Conservation (phyloP, 2,329 filamentous ascomycete species). For the Botrytis cinerea region DNA sequence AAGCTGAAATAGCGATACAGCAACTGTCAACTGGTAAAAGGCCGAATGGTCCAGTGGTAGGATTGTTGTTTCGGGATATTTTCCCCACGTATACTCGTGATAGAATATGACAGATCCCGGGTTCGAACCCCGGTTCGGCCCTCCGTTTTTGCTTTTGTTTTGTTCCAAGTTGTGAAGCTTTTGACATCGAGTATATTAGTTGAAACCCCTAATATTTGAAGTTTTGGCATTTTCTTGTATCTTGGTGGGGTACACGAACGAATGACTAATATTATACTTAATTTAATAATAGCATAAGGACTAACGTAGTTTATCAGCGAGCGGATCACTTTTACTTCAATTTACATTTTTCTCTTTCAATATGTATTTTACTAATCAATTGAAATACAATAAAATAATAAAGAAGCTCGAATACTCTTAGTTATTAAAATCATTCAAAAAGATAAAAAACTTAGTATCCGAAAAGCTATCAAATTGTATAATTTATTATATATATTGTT, state of each 20-base stretch:
- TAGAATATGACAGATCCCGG: conserved; percentile 11
- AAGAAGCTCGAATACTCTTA: too few species aligned
- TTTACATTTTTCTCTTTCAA: too few species aligned
- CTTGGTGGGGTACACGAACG: not conserved
- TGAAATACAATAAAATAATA: too few species aligned
- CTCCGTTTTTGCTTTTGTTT: not conserved
- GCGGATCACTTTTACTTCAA: too few species aligned
- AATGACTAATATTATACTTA: not conserved
- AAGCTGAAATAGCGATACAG: accelerated
- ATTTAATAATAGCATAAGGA: too few species aligned
- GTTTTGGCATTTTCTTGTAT: not conserved
- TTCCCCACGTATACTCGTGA: conserved; percentile 16
- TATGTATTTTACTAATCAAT: too few species aligned
- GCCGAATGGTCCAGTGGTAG: conserved; percentile 5
- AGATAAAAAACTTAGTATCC: too few species aligned
- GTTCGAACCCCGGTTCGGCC: conserved; percentile 13
- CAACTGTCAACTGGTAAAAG: accelerated
- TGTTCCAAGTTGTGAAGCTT: not conserved
- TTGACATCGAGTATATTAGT: not conserved
- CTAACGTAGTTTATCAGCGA: too few species aligned
- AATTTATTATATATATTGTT: too few species aligned
- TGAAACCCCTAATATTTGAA: not conserved
- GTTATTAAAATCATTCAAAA: too few species aligned
- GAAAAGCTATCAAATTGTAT: too few species aligned
- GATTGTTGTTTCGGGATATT: conserved; percentile 5